Conservation (phyloP, 176 grass and related monocot species). For the Oropetium thomaeum region DNA sequence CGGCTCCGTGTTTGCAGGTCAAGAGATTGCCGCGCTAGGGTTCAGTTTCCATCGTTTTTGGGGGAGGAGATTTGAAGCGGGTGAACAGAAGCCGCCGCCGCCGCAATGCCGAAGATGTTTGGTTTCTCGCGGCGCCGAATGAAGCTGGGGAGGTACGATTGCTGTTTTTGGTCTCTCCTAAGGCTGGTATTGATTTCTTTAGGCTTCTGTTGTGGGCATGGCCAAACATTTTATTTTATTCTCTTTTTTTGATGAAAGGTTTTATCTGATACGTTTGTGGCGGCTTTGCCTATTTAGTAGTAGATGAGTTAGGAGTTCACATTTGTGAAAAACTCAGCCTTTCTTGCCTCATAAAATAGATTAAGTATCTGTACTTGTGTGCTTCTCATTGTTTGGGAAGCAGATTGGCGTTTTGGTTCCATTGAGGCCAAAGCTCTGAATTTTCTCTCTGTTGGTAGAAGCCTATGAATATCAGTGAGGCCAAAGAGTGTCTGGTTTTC, state of each 20-base stretch:
- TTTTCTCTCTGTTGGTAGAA: no score
- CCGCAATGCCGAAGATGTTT: constrained; percentile 93
- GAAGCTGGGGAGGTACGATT: constrained; percentile 80
- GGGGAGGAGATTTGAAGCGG: neutral
- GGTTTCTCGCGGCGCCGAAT: constrained; percentile 83
- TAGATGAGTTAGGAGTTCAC: neutral
- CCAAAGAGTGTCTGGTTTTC: neutral
- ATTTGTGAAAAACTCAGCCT: neutral
- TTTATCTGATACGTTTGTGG: neutral
- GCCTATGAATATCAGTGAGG: no score
- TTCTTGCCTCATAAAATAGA: neutral
- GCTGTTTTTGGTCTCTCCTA: neutral
- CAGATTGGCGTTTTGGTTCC: neutral
- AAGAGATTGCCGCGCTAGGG: constrained; percentile 18
- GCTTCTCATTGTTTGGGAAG: neutral
- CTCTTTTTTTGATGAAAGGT: no score
- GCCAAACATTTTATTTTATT: neutral
- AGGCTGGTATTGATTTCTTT: neutral
- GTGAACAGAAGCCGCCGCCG: neutral
- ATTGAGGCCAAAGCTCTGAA: neutral
- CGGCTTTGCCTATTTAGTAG: neutral
- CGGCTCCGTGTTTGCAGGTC: constrained; percentile 35
- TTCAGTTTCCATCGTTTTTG: neutral
- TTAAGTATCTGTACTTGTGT: neutral
- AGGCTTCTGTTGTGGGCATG: neutral